Conservation (phyloP, 2,329 filamentous ascomycete genomes). For the Harringtonia lauricola region DNA sequence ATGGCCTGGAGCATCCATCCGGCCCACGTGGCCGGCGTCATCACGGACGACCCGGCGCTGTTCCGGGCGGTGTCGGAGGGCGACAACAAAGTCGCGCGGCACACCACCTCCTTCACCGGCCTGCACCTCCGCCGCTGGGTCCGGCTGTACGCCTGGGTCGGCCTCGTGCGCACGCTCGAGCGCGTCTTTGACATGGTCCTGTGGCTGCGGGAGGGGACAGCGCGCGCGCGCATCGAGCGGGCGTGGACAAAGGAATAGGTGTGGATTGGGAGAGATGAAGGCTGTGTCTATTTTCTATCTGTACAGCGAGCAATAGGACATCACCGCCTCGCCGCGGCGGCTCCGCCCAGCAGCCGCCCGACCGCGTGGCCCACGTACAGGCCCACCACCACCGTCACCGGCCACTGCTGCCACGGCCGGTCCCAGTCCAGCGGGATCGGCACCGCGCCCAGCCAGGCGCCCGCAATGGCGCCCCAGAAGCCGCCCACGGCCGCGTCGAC, state of each 20-base stretch:
- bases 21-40: constrained; percentile 65
- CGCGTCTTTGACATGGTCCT: constrained; percentile 3
- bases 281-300: too few species aligned
- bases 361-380: constrained; percentile 68
- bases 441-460: constrained; percentile 87
- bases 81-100: neutral
- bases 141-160: constrained; percentile 7
- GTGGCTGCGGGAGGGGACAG: constrained; percentile 6
- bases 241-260: constrained; percentile 5
- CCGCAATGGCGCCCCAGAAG: constrained; percentile 64
- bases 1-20: constrained; percentile 79
- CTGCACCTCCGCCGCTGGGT: constrained; percentile 11
- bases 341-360: constrained; percentile 53
- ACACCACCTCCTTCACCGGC: constrained; percentile 4
- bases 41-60: constrained; percentile 70
- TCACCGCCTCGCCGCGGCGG: constrained; percentile 4
- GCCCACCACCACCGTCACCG: constrained; percentile 79
- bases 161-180: constrained; percentile 5
- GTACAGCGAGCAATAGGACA: neutral
- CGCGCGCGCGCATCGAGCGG: constrained; percentile 3
- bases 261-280: too few species aligned
- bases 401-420: constrained; percentile 98
- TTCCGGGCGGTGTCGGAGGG: constrained; percentile 46
- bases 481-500: constrained; percentile 80
- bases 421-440: constrained; percentile 98